Conservation (phyloP, 306 rosid species). For the Quercus engelmannii region DNA sequence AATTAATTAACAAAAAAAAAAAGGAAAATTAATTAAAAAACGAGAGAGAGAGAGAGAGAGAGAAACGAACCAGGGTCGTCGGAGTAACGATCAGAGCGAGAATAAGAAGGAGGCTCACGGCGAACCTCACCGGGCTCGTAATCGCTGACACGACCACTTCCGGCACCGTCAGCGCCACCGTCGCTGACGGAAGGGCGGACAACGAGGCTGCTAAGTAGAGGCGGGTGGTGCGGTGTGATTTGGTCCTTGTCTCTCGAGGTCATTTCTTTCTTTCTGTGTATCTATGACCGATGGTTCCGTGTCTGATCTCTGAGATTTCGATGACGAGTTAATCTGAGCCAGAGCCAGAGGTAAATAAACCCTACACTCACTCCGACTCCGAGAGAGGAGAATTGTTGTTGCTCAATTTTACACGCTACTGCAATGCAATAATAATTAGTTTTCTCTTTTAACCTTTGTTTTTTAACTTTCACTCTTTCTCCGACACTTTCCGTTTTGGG, state of each 20-base stretch:
- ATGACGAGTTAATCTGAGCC: not conserved
- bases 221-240: conserved; percentile 44
- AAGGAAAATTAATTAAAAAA: not conserved
- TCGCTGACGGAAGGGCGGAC: conserved; percentile 47
- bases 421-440: too few species aligned
- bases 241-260: conserved; percentile 48
- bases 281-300: not conserved
- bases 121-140: conserved; percentile 55
- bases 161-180: conserved; percentile 19
- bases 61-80: conserved; percentile 44
- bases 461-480: too few species aligned
- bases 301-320: conserved; percentile 13
- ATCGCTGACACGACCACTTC: conserved; percentile 40
- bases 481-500: too few species aligned
- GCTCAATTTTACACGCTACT: not conserved
- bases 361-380: conserved; percentile 10
- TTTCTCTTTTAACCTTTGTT: too few species aligned
- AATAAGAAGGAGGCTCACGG: conserved; percentile 42
- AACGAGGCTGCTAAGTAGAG: conserved; percentile 59
- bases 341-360: conserved; percentile 12
- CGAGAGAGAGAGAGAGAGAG: not conserved
- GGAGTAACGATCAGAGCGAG: conserved; percentile 44
- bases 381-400: not conserved
- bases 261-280: conserved; percentile 15
- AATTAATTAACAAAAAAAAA: not conserved